Percentiles rank a stretch among this genome's conserved stretches.
Conservation (phyloP, 2,329 filamentous ascomycete genomes). For the Penicillium concentricum region DNA sequence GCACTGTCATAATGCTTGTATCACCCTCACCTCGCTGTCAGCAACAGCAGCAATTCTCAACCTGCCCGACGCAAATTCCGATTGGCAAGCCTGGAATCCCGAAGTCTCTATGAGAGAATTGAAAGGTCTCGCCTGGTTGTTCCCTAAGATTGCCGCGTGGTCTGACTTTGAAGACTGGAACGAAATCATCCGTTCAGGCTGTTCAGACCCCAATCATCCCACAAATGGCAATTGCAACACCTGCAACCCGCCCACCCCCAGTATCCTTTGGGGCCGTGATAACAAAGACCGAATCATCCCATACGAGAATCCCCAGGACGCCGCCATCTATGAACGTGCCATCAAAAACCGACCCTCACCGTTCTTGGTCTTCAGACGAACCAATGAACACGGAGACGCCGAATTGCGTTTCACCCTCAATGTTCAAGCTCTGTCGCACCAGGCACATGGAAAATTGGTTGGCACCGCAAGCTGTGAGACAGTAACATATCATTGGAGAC, state of each 20-base stretch:
- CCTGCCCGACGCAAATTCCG: slow-evolving; percentile 11
- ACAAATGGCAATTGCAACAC: slow-evolving; percentile 20
- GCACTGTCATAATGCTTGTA: slow-evolving; percentile 33
- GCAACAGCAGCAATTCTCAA: slow-evolving; percentile 20
- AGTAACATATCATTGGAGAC: slow-evolving; percentile 44
- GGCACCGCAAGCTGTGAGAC: slow-evolving; percentile 7
- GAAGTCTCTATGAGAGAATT: slow-evolving; percentile 27
- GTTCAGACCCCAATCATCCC: background rate
- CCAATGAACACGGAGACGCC: slow-evolving; percentile 31
- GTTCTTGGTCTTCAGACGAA: slow-evolving; percentile 41
- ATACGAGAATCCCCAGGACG: slow-evolving; percentile 53
- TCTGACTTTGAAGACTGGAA: slow-evolving; percentile 33
- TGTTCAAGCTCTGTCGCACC: slow-evolving; percentile 38
- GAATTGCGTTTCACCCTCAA: slow-evolving; percentile 43
- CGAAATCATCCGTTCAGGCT: slow-evolving; percentile 7
- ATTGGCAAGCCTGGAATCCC: slow-evolving; percentile 31
- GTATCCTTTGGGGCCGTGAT: slow-evolving; percentile 35
- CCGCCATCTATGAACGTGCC: slow-evolving; percentile 51
- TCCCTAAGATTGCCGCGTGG: slow-evolving; percentile 28
- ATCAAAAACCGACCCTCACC: slow-evolving; percentile 50
- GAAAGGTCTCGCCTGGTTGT: slow-evolving; percentile 32
- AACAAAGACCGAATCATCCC: slow-evolving; percentile 36
- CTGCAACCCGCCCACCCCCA: slow-evolving; percentile 36
- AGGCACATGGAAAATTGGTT: slow-evolving; percentile 32
- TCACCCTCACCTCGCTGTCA: slow-evolving; percentile 31